Conservation (phyloP, 75 land plant species). For the Pseudotsuga menziesii region DNA sequence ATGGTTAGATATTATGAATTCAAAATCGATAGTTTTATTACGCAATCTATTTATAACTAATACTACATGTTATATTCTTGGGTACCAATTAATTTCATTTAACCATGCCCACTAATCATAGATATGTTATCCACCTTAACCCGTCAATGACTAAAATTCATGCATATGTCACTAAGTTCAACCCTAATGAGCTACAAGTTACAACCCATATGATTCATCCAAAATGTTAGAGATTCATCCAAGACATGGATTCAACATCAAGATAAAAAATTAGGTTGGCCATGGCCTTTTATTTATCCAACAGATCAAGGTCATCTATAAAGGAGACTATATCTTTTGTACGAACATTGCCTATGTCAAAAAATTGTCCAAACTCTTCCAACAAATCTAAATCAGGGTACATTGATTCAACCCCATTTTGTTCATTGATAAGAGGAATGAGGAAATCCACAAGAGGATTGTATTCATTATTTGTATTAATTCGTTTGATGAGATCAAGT, state of each 20-base stretch:
- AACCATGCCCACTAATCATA: too few species aligned
- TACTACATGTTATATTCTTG: too few species aligned
- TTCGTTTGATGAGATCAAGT: not conserved
- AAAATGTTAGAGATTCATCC: too few species aligned
- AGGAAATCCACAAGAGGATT: not conserved
- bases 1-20: too few species aligned
- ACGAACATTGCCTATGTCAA: not conserved
- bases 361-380: conserved; percentile 12
- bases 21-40: too few species aligned
- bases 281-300: not conserved
- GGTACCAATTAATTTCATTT: too few species aligned
- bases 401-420: not conserved
- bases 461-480: not conserved
- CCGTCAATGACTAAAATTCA: too few species aligned
- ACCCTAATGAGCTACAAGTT: too few species aligned
- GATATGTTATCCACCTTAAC: too few species aligned
- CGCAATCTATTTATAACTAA: too few species aligned
- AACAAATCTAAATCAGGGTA: not conserved
- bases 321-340: not conserved
- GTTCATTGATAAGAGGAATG: conserved; percentile 2
- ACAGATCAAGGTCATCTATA: not conserved
- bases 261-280: conserved; percentile 4
- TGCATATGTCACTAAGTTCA: too few species aligned
- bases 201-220: too few species aligned
- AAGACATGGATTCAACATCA: not conserved